phyloP scores from a whole-genome alignment of 768 basidiomycete species.

The Tylopilus rubrobrunneus region DNA sequence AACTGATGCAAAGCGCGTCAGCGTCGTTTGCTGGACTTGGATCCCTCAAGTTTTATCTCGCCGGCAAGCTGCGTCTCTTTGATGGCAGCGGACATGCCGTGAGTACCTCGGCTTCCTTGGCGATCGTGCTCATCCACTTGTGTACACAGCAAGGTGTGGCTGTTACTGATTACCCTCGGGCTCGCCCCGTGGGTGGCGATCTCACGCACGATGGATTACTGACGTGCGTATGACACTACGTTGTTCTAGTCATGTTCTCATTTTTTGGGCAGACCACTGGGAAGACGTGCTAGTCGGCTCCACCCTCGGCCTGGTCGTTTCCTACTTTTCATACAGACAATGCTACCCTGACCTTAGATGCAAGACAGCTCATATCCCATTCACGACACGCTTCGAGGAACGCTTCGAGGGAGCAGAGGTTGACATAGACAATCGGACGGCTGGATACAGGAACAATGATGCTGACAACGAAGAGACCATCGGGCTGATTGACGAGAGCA shows the following conservation, averaged over 20 bases:
- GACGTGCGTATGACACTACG: slow-evolving; percentile 50
- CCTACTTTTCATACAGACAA: slow-evolving; percentile 77
- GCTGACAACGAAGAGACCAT: slow-evolving; percentile 13
- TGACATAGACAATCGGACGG: neutral
- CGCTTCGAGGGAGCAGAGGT: slow-evolving; percentile 30
- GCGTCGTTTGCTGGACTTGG: slow-evolving; percentile 93
- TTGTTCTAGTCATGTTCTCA: neutral
- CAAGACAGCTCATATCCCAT: slow-evolving; percentile 58
- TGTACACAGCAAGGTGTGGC: slow-evolving; percentile 71
- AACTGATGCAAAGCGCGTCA: slow-evolving; percentile 23
- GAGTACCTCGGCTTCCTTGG: slow-evolving; percentile 19
- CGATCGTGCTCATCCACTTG: neutral
- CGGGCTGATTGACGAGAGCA: slow-evolving; percentile 17
- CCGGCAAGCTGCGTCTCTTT: slow-evolving; percentile 88
- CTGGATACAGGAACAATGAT: slow-evolving; percentile 10
- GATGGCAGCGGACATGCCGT: slow-evolving; percentile 74
- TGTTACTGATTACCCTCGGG: slow-evolving; percentile 68
- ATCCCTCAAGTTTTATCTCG: slow-evolving; percentile 82
- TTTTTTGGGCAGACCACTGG: slow-evolving; percentile 67
- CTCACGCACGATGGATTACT: slow-evolving; percentile 89
- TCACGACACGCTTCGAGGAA: slow-evolving; percentile 57
- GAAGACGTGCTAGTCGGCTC: slow-evolving; percentile 83
- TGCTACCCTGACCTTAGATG: slow-evolving; percentile 70
- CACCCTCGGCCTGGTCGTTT: slow-evolving; percentile 63
- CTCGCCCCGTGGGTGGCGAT: slow-evolving; percentile 73